Percentiles rank a stretch among this genome's conserved stretches.
Conservation (phyloP, 495 filamentous ascomycete genomes). For the Lentithecium fluviatile region DNA sequence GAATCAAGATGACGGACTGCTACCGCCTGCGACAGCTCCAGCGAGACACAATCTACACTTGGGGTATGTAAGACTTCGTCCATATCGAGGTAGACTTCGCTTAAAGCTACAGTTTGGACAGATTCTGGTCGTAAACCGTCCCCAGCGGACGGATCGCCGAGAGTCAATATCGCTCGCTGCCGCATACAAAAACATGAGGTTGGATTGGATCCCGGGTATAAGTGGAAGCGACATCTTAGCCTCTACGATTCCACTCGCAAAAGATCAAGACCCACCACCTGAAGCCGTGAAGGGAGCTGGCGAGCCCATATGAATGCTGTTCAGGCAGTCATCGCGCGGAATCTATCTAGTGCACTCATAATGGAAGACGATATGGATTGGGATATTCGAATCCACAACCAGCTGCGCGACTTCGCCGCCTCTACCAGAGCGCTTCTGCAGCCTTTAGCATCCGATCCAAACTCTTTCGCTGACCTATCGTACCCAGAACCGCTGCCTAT, state of each 20-base stretch:
- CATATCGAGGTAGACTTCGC: background rate
- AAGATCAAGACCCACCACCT: background rate
- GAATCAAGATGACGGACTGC: too few species aligned
- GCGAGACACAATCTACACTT: too few species aligned
- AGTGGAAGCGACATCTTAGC: background rate
- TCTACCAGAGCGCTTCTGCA: conserved; percentile 42
- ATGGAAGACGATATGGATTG: conserved; percentile 61
- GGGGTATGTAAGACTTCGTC: background rate
- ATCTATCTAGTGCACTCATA: conserved; percentile 52
- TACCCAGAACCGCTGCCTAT: conserved; percentile 2
- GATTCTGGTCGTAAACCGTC: background rate
- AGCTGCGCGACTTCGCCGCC: conserved; percentile 52
- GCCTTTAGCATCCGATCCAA: conserved; percentile 34
- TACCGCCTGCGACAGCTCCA: too few species aligned
- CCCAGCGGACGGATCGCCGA: background rate
- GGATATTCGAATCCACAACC: conserved; percentile 53
- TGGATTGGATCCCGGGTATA: background rate
- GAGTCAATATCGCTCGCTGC: background rate
- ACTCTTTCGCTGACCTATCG: conserved; percentile 18
- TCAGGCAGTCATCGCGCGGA: conserved; percentile 35
- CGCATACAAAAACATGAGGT: background rate
- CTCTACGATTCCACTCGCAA: background rate
- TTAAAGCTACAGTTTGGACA: background rate
- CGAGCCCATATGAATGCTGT: conserved; percentile 45
- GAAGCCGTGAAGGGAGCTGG: conserved; percentile 39